Conservation (phyloP, 805 yeast species). For the Ogataea nonfermentans region DNA sequence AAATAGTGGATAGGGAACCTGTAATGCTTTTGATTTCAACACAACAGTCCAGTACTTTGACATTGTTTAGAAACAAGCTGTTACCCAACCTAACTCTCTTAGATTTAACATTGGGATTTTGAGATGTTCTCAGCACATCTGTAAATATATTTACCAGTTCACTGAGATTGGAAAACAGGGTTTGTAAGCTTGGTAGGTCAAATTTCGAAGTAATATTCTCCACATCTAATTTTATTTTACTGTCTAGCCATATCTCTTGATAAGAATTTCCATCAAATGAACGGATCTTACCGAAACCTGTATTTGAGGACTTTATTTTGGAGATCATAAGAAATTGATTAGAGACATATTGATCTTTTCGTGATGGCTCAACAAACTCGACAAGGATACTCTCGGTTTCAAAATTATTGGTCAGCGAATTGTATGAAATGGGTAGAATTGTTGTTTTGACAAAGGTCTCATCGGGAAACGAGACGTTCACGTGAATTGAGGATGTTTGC, state of each 20-base stretch:
- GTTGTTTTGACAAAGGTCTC: slow-evolving; percentile 25
- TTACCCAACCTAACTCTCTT: slow-evolving; percentile 26
- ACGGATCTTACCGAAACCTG: slow-evolving; percentile 14
- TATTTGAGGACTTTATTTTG: slow-evolving; percentile 18
- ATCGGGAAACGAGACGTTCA: slow-evolving; percentile 27
- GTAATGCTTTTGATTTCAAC: slow-evolving; percentile 16
- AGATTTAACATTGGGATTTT: not conserved
- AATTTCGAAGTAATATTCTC: slow-evolving; percentile 31
- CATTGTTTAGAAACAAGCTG: slow-evolving; percentile 24
- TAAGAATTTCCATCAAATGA: slow-evolving; percentile 29
- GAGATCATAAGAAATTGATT: slow-evolving; percentile 25
- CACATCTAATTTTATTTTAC: slow-evolving; percentile 16
- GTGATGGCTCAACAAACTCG: slow-evolving; percentile 10
- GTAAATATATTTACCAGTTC: not conserved
- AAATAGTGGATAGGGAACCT: slow-evolving; percentile 21
- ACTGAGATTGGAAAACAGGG: slow-evolving; percentile 13
- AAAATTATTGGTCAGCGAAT: slow-evolving; percentile 34
- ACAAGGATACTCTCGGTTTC: slow-evolving; percentile 36
- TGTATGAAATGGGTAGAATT: slow-evolving; percentile 45
- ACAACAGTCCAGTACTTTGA: slow-evolving; percentile 17
- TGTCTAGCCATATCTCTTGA: slow-evolving; percentile 26
- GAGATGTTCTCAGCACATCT: not conserved
- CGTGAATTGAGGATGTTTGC: slow-evolving; percentile 40
- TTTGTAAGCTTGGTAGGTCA: slow-evolving; percentile 30
- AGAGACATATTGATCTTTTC: slow-evolving; percentile 4